phyloP scores from a whole-genome alignment of 2,329 filamentous ascomycete species.

The Penicillium sp. region DNA sequence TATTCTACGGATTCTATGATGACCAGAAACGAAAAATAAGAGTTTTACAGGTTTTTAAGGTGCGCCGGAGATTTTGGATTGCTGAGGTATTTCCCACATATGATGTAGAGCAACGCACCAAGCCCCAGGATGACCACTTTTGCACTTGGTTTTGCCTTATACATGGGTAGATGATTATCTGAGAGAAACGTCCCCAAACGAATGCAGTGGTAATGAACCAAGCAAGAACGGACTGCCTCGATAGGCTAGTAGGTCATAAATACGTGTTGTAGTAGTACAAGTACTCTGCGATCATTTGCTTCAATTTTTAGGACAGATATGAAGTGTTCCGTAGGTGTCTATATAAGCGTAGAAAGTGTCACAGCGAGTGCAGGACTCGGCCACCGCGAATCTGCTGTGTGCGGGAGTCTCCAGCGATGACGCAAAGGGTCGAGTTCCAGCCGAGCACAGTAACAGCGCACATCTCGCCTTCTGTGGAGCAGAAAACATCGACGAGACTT shows the following conservation, averaged over 20 bases:
- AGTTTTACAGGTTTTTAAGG: constrained; percentile 11
- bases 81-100: constrained; percentile 9
- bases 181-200: constrained; percentile 7
- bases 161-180: constrained; percentile 5
- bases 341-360: not conserved
- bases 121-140: constrained; percentile 7
- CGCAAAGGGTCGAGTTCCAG: constrained; percentile 11
- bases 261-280: not conserved
- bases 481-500: not conserved
- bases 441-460: not conserved
- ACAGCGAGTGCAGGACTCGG: not conserved
- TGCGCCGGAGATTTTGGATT: constrained; percentile 14
- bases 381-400: not conserved
- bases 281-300: not conserved
- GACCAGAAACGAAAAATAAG: constrained; percentile 26
- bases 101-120: constrained; percentile 15
- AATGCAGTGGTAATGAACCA: constrained; percentile 10
- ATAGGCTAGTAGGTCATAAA: not conserved
- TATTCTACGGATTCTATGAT: constrained; percentile 23
- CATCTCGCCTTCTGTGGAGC: not conserved
- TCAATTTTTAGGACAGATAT: not conserved
- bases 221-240: not conserved
- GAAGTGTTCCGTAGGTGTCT: not conserved
- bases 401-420: constrained; percentile 10
- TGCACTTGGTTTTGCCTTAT: constrained; percentile 2